These are phyloP conservation scores for Nyssa sinensis DNA, from an alignment of 148 eudicot genomes.

Conservation along the genomic window DNA sequence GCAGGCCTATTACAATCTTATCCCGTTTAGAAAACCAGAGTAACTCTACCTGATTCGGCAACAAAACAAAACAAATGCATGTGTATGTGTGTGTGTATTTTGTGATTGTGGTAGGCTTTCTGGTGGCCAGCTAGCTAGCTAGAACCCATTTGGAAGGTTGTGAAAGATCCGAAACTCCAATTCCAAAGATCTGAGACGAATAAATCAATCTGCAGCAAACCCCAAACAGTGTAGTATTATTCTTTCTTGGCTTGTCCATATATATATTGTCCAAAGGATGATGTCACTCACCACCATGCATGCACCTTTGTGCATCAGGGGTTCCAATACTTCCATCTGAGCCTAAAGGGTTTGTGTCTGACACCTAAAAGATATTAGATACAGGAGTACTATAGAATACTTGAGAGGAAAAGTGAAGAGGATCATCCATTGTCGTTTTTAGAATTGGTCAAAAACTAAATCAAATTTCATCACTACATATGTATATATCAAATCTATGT, in stretches of 20 bases:
- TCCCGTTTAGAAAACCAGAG: too few species aligned
- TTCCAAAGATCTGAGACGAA: constrained; percentile 13
- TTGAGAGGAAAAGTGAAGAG: too few species aligned
- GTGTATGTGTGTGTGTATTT: too few species aligned
- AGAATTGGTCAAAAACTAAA: too few species aligned
- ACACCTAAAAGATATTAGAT: not conserved
- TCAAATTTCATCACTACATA: too few species aligned
- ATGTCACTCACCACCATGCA: not conserved
- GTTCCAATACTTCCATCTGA: not conserved
- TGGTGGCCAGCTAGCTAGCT: constrained; percentile 1
- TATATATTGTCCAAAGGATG: not conserved
- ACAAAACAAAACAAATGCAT: too few species aligned
- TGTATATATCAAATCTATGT: too few species aligned
- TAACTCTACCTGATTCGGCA: too few species aligned
- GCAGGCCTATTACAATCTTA: too few species aligned
- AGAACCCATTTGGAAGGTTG: not conserved
- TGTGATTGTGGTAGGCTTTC: too few species aligned
- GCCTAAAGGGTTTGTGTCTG: not conserved
- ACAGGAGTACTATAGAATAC: too few species aligned
- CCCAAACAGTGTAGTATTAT: not conserved
- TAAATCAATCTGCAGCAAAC: not conserved
- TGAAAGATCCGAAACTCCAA: constrained; percentile 15
- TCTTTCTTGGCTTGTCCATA: not conserved
- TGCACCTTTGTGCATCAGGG: not conserved
- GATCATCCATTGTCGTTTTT: too few species aligned